A percentile compares a stretch with the other conserved stretches of the same genome.
Evolutionary conservation across 2,329 filamentous ascomycete genomes (phyloP).

Genomic region (Fusarium albidum): DNA sequence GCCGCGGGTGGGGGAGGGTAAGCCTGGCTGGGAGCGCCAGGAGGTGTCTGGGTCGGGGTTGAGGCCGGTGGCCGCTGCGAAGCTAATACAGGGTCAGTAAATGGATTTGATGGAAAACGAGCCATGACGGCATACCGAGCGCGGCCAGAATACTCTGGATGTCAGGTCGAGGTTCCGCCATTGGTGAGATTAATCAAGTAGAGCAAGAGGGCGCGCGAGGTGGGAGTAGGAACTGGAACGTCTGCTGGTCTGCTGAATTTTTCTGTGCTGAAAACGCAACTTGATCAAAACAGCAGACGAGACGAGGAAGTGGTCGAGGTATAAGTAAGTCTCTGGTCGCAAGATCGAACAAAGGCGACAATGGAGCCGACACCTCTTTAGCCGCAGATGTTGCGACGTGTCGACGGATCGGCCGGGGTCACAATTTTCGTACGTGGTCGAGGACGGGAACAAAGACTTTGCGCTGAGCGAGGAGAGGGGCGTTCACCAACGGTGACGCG

Average conservation of each 20-base stretch:
- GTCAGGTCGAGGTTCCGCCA: conserved; percentile 40
- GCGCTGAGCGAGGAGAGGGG: conserved; percentile 26
- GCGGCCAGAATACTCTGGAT: conserved; percentile 57
- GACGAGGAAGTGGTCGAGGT: neutral
- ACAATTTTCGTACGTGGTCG: conserved; percentile 32
- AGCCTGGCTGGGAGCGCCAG: conserved; percentile 47
- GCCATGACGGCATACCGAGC: conserved; percentile 49
- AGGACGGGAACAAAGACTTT: conserved; percentile 22
- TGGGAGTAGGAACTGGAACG: conserved; percentile 10
- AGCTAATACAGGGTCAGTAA: conserved; percentile 45
- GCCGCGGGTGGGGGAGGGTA: conserved; percentile 50
- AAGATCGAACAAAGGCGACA: conserved; percentile 11
- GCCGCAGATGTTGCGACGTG: conserved; percentile 13
- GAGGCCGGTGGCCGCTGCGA: conserved; percentile 54
- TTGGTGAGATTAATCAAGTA: conserved; percentile 24
- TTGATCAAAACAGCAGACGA: conserved; percentile 1
- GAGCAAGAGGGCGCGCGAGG: conserved; percentile 13
- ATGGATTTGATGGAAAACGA: conserved; percentile 8
- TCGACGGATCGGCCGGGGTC: conserved; percentile 20
- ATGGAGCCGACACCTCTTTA: conserved; percentile 1
- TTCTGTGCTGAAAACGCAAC: conserved; percentile 7
- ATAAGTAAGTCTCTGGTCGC: neutral
- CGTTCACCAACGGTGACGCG: conserved; percentile 27
- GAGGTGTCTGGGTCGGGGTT: conserved; percentile 53
- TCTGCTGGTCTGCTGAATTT: conserved; percentile 23